Evolutionary conservation across 139 green algal species (phyloP), one percentile per base, ranked within the genome.

Genomic region (Trebouxia sp.): DNA sequence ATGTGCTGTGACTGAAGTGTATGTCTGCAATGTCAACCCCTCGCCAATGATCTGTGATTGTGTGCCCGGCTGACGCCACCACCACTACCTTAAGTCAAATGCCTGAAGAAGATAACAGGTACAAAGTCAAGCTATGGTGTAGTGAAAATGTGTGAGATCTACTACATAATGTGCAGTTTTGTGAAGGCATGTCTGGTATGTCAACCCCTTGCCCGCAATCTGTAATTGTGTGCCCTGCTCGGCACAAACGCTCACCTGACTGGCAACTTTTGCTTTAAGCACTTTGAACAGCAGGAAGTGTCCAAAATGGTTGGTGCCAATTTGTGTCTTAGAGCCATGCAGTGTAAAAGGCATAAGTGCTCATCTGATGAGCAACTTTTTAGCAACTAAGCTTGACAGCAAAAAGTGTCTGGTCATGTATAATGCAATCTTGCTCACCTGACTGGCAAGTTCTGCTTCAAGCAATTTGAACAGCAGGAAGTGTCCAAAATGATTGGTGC

Each of bases 401-500:
- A n/a, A n/a, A n/a, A n/a, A n/a, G n/a, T n/a, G n/a, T n/a, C n/a
- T n/a, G n/a, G n/a, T n/a, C n/a, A n/a, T n/a, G n/a, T n/a, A n/a
- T n/a, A n/a, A n/a, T n/a, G n/a, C n/a, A n/a, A n/a, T n/a, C n/a
- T n/a, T n/a, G n/a, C n/a, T n/a, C 56, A 56, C 41, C 41, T 75
- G 74, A 14, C 69, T 26, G 24, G 78, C 78, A 32, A 89, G 26
- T 12, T 72, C 82, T 3, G 70, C 76, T 28, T 88, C 55, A 39
- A 91, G 83, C 26, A 48, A 24, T 48, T 80, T 30, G 0, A 77
- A 84, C 15, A 91, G 77, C 20, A 70, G 55, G 32, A 87, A 80
- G 67, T 91, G 87, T 0, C 87, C 87, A 48, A 89, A 78, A 66
- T 91, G 87, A 35, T 89, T 89, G 6, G 79, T 83, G 39, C 85